phyloP scores from a whole-genome alignment of 345 rosid genomes.

The Linum lewisii region DNA sequence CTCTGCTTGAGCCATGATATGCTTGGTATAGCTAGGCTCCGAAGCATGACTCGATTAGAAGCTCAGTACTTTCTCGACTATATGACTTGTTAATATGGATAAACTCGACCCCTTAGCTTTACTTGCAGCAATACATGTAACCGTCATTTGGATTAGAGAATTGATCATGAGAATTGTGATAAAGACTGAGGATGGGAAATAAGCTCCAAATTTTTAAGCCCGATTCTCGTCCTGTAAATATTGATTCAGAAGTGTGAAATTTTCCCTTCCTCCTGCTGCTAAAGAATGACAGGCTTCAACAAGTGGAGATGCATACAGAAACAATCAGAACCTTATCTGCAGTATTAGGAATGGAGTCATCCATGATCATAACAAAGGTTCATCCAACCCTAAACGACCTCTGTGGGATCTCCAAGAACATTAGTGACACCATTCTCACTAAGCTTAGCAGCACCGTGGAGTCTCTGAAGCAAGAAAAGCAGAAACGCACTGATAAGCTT shows the following conservation, averaged over 20 bases:
- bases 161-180: no score
- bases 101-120: no score
- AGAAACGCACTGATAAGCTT: constrained; percentile 76
- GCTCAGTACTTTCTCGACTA: no score
- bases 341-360: constrained; percentile 81
- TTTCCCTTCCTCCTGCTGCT: constrained; percentile 10
- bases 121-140: no score
- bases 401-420: constrained; percentile 88
- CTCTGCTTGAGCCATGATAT: no score
- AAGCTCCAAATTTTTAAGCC: no score
- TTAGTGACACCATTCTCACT: constrained; percentile 67
- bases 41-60: no score
- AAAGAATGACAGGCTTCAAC: constrained; percentile 79
- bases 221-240: no score
- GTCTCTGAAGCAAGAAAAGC: constrained; percentile 75
- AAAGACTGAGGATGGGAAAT: no score
- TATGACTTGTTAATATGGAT: no score
- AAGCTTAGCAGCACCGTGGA: constrained; percentile 73
- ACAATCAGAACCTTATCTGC: constrained; percentile 54
- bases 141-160: no score
- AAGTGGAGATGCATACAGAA: constrained; percentile 65
- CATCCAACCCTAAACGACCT: constrained; percentile 87
- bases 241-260: background rate
- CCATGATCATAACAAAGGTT: constrained; percentile 90
- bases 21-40: no score